Percentiles rank a stretch among this genome's conserved stretches.
Evolutionary conservation across 371 early-diverging fungal species (phyloP).

Genomic region (Actinomortierella ambigua): DNA sequence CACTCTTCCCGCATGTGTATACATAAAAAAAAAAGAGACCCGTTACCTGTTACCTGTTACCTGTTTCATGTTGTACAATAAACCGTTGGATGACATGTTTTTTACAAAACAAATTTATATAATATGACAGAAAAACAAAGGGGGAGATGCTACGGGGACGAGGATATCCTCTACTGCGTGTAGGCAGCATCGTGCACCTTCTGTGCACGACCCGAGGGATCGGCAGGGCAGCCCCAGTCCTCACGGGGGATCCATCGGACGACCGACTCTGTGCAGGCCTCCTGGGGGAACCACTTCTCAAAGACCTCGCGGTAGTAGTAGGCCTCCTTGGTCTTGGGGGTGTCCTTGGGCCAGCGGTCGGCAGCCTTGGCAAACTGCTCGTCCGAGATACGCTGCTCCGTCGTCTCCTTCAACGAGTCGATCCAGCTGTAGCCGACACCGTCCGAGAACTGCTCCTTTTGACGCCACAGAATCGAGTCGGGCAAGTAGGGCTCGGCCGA

Average conservation of each 20-base stretch:
- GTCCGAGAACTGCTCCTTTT: constrained; percentile 98
- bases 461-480: constrained; percentile 91
- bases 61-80: no score
- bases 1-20: no score
- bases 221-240: constrained; percentile 97
- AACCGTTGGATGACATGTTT: no score
- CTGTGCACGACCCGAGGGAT: constrained; percentile 97
- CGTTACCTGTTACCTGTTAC: no score
- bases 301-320: constrained; percentile 93
- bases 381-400: constrained; percentile 71
- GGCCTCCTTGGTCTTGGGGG: constrained; percentile 95
- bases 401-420: constrained; percentile 83
- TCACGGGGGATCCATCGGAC: constrained; percentile 95
- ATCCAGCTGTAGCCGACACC: constrained; percentile 98
- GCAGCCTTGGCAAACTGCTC: constrained; percentile 72
- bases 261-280: constrained; percentile 85
- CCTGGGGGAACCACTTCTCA: constrained; percentile 91
- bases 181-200: constrained; percentile 82
- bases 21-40: no score
- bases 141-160: neutral
- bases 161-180: no score
- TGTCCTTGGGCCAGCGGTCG: constrained; percentile 83
- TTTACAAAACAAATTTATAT: no score
- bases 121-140: no score
- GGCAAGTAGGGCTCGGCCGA: constrained; percentile 86